Conservation (phyloP, 176 grass and related monocot species). For the Oryza meridionalis region DNA sequence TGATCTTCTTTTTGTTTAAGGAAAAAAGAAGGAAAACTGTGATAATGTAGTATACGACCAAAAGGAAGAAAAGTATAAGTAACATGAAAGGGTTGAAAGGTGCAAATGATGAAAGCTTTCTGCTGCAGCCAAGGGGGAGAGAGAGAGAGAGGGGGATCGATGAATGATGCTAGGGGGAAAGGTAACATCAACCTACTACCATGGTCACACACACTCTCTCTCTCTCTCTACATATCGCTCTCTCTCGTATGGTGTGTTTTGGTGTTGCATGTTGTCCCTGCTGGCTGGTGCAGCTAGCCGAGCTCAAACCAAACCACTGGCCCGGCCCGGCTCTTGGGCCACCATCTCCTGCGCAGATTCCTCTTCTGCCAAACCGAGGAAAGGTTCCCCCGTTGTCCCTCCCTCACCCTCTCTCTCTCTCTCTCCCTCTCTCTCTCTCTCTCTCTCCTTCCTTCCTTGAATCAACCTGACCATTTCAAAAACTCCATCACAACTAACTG, state of each 20-base stretch:
- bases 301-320: not conserved
- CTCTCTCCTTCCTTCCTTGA: too few relatives aligned
- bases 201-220: too few relatives aligned
- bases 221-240: too few relatives aligned
- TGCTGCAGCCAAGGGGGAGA: not conserved
- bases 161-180: too few relatives aligned
- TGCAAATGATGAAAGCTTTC: not conserved
- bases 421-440: not conserved
- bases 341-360: conserved; percentile 29
- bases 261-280: conserved; percentile 33
- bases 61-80: not conserved
- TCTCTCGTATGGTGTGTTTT: conserved; percentile 33
- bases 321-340: not conserved
- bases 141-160: too few relatives aligned
- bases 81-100: not conserved
- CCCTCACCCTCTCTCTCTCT: not conserved
- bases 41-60: not conserved
- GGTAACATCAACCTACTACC: not conserved
- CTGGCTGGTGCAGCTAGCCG: not conserved
- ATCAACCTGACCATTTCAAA: not conserved
- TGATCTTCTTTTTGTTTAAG: too few relatives aligned
- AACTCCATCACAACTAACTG: not conserved
- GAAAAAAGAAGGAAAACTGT: too few relatives aligned
- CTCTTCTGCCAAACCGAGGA: conserved; percentile 40
- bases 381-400: conserved; percentile 28